Evolutionary conservation across 805 yeast species (phyloP), one percentile per base, ranked within the genome.

Genomic region (Ogataea nitratoaversa): DNA sequence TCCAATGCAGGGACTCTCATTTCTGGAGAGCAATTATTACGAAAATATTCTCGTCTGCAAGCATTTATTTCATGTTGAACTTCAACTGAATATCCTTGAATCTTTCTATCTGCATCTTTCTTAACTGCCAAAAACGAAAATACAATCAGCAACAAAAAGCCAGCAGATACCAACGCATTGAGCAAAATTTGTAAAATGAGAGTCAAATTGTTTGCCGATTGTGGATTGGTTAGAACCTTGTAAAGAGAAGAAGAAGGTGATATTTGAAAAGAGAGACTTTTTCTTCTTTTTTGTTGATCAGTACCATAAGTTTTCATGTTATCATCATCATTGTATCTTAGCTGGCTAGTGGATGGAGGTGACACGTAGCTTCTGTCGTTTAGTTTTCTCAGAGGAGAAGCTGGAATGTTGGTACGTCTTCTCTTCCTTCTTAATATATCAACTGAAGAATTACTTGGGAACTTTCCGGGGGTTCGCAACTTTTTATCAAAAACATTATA

Each of bases 1-100:
- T 83, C 93, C 14, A 88, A 59, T 0, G 87, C 89, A 0, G 95
- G 96, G 0, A 80, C 90, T 12, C 91, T 66, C 34, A 53, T 50
- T 3, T 69, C 79, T 4, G 77, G 75, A 2, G 76, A 70, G 57
- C 99, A 91, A 48, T 81, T 76, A 60, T 91, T 90, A 22, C 79
- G 61, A 12, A 72, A 59, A 54, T 83, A 91, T 41, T 85, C 82
- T 28, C 80, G 67, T 6, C 82, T 67, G 61, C 99, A 91, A 23
- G 66, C 44, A 12, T 81, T 72, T 36, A 86, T 84, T 50, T 82
- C 84, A 40, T 76, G 77, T 12, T 78, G 56, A 0, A 79, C 76
- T 27, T 80, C 82, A 5, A 74, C 59, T 0, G 82, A 72, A 48
- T 82, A 77, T 23, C 76, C 71, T 35, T 81, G 82, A 8, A 88